Evolutionary conservation across 345 rosid species (phyloP).

Genomic region (Brassica incana): DNA sequence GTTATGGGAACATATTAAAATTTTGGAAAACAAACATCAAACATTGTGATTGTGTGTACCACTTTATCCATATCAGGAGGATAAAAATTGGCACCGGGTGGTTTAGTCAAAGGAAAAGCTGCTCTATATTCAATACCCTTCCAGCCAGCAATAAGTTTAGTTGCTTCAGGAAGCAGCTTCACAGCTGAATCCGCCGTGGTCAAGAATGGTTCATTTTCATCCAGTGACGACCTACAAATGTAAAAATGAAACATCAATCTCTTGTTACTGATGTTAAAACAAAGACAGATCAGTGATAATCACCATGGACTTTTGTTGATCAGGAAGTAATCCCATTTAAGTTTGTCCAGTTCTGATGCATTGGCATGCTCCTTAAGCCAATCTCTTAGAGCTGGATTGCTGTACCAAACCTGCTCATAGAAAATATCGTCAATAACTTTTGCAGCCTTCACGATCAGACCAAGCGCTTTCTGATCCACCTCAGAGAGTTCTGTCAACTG

Average conservation of each 20-base stretch:
- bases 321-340: constrained; percentile 74
- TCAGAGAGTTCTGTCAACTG: constrained; percentile 74
- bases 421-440: constrained; percentile 76
- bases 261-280: not conserved
- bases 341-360: constrained; percentile 61
- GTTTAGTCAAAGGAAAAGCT: constrained; percentile 77
- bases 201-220: constrained; percentile 82
- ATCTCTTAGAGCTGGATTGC: constrained; percentile 76
- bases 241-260: constrained; percentile 24
- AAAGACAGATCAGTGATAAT: constrained; percentile 28
- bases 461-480: constrained; percentile 64
- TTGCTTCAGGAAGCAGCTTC: constrained; percentile 67
- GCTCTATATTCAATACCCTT: constrained; percentile 84
- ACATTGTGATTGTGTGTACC: constrained; percentile 44
- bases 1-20: not conserved
- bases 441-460: constrained; percentile 77
- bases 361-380: constrained; percentile 77
- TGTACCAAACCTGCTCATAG: constrained; percentile 81
- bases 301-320: constrained; percentile 95
- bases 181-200: constrained; percentile 87
- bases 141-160: constrained; percentile 72
- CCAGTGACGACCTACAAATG: constrained; percentile 79
- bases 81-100: constrained; percentile 91
- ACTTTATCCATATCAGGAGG: constrained; percentile 94
- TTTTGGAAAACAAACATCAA: constrained; percentile 8